Evolutionary conservation across 345 rosid species (phyloP), one percentile per base, ranked within the genome.

Genomic region (Turnera subulata): DNA sequence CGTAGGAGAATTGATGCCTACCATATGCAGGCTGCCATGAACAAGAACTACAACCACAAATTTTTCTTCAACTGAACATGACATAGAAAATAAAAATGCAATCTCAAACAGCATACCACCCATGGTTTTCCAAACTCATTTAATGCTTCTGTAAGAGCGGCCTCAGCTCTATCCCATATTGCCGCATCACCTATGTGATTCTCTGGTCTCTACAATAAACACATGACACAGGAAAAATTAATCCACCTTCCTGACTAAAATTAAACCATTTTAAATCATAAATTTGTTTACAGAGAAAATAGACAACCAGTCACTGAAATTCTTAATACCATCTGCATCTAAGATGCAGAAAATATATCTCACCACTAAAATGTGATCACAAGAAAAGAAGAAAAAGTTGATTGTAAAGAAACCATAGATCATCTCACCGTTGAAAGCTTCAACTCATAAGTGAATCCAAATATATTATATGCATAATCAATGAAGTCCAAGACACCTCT

Each of bases 151-250:
- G 77, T 55, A 66, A 93, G 99, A 69, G 83, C 84, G 14, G 71
- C 79, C 76, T 93, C 99, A 55, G 99, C 99, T 78, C 72, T 82
- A 24, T 87, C 81, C 99, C 99, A 93, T 54, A 96, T 81, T 55
- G 42, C 84, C 69, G 78, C 18, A 63, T 81, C 80, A 39, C 99
- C 99, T 40, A 85, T 81, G 74, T 71, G 85, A 65, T 90, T 90
- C 68, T 94, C 99, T 51, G 99, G 99, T 83, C 96, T 88, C 99
- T 90, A 61, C 48, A 77, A 54, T 48, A 44, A 38, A 65, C 66
- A 55, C 23, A 46, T 53, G 23, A 57, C 17, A 53, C 26, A 18
- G 22, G 5, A 32, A 1, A 35, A 32, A 19, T n/a, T 17, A 15
- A 51, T 8, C 35, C 35, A 29, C 8, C 8, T 29, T 29, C 35